Evolutionary conservation across 2,329 filamentous ascomycete species (phyloP).

Genomic region (Ambrosiella xylebori): DNA sequence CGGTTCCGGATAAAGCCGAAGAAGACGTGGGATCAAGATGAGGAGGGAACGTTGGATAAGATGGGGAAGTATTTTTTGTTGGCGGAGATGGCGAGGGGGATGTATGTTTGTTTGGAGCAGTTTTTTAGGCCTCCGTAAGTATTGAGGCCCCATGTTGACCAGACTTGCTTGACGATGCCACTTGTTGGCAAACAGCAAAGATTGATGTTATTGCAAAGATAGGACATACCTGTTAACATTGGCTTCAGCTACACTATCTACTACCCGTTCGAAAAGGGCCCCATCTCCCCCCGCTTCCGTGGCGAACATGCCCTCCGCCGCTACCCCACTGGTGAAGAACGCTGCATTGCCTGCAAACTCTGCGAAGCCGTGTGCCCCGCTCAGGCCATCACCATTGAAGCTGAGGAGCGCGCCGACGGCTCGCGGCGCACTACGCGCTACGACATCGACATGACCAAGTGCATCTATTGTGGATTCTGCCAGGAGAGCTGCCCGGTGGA

Average conservation of each 20-base stretch:
- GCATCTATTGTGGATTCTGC: constrained; percentile 99
- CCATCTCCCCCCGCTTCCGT: constrained; percentile 93
- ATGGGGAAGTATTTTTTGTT: constrained; percentile 88
- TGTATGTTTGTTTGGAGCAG: constrained; percentile 96
- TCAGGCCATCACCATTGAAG: constrained; percentile 97
- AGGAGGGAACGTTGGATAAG: constrained; percentile 63
- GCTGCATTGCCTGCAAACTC: constrained; percentile 98
- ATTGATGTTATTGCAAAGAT: background rate
- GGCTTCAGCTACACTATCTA: constrained; percentile 78
- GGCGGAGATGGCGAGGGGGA: constrained; percentile 89
- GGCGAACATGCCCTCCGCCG: constrained; percentile 92
- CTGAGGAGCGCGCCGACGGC: constrained; percentile 91
- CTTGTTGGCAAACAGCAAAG: background rate
- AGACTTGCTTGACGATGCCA: background rate
- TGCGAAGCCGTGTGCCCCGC: constrained; percentile 97
- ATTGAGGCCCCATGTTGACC: background rate
- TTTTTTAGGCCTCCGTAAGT: constrained; percentile 96
- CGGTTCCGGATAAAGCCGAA: constrained; percentile 63
- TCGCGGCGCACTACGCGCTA: constrained; percentile 91
- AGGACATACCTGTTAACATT: constrained; percentile 4
- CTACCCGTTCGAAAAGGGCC: constrained; percentile 98
- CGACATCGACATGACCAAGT: constrained; percentile 99
- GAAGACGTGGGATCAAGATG: constrained; percentile 63
- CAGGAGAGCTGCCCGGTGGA: constrained; percentile 98
- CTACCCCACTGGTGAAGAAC: constrained; percentile 94